Percentiles rank a stretch among this genome's conserved stretches.
These are phyloP conservation scores for Pseudopyrenochaeta lycopersici DNA, from an alignment of 2,329 filamentous ascomycete genomes.

Conservation along the genomic window DNA sequence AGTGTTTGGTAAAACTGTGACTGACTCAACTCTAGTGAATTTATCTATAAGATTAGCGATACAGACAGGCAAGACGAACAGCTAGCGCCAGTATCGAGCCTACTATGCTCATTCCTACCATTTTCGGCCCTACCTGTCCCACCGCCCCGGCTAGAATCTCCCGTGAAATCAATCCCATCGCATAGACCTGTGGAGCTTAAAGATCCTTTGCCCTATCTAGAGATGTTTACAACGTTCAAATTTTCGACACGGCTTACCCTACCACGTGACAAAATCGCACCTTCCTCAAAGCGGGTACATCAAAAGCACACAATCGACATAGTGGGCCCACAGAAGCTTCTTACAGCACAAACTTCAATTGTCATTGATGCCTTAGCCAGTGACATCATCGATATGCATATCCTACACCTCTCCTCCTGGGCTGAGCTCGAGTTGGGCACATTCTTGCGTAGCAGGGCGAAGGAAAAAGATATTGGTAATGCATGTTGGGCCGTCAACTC, in stretches of 20 bases:
- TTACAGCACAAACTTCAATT: conserved; percentile 67
- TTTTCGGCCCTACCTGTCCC: conserved; percentile 39
- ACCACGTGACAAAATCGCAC: conserved; percentile 18
- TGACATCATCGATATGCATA: conserved; percentile 63
- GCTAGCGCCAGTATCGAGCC: conserved; percentile 37
- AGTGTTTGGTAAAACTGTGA: not conserved
- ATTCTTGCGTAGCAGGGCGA: conserved; percentile 57
- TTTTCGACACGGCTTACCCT: conserved; percentile 64
- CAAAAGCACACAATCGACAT: conserved; percentile 64
- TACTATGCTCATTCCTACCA: conserved; percentile 53
- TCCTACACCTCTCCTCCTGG: conserved; percentile 65
- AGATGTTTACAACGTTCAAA: conserved; percentile 74
- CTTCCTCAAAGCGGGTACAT: conserved; percentile 23
- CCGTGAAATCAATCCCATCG: conserved; percentile 60
- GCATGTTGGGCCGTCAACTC: conserved; percentile 74
- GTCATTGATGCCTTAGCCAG: conserved; percentile 54
- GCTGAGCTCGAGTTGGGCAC: conserved; percentile 67
- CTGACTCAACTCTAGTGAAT: conserved; percentile 28
- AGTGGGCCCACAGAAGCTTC: conserved; percentile 61
- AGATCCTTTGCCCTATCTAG: conserved; percentile 74
- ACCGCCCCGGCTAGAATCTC: conserved; percentile 29
- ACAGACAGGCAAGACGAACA: conserved; percentile 25
- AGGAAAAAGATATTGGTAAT: conserved; percentile 64
- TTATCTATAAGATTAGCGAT: conserved; percentile 32
- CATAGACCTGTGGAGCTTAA: conserved; percentile 71